Conservation (phyloP, 1,139 yeast species). For the Magnusiomyces starmeri region DNA sequence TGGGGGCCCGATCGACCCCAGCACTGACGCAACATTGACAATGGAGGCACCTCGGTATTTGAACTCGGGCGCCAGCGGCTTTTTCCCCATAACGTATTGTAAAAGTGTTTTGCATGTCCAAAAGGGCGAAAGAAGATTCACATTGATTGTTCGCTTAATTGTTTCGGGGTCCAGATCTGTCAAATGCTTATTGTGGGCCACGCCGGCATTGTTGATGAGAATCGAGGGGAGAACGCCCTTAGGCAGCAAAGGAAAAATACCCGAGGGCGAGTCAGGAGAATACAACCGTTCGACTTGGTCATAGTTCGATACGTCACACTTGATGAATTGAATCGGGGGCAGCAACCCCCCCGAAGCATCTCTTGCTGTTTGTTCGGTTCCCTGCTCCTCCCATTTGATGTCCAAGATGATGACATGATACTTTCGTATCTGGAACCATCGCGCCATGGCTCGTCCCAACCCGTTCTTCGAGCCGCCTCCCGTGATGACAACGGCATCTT, state of each 20-base stretch:
- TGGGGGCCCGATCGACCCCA: slow-evolving; percentile 67
- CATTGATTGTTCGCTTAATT: slow-evolving; percentile 37
- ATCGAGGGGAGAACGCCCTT: slow-evolving; percentile 39
- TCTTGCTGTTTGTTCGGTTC: slow-evolving; percentile 5
- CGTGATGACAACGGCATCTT: slow-evolving; percentile 45
- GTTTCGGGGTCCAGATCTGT: slow-evolving; percentile 32
- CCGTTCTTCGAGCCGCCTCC: slow-evolving; percentile 55
- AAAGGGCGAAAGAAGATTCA: slow-evolving; percentile 54
- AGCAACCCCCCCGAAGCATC: slow-evolving; percentile 20
- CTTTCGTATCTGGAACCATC: slow-evolving; percentile 32
- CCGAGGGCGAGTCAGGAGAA: slow-evolving; percentile 8
- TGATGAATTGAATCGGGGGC: slow-evolving; percentile 31
- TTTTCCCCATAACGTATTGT: slow-evolving; percentile 37
- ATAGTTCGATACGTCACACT: slow-evolving; percentile 48
- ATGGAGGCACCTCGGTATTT: slow-evolving; percentile 6
- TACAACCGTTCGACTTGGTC: slow-evolving; percentile 32
- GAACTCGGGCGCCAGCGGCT: slow-evolving; percentile 43
- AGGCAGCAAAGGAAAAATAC: too few relatives aligned
- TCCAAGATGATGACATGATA: slow-evolving; percentile 46
- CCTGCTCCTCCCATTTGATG: slow-evolving; percentile 33
- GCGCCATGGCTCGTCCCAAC: slow-evolving; percentile 45
- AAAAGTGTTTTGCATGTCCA: slow-evolving; percentile 41
- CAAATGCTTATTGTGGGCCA: slow-evolving; percentile 45
- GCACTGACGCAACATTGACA: slow-evolving; percentile 39
- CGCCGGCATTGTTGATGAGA: slow-evolving; percentile 70